Evolutionary conservation across 2,329 filamentous ascomycete genomes (phyloP).

Genomic region (Fusarium pininemorale): DNA sequence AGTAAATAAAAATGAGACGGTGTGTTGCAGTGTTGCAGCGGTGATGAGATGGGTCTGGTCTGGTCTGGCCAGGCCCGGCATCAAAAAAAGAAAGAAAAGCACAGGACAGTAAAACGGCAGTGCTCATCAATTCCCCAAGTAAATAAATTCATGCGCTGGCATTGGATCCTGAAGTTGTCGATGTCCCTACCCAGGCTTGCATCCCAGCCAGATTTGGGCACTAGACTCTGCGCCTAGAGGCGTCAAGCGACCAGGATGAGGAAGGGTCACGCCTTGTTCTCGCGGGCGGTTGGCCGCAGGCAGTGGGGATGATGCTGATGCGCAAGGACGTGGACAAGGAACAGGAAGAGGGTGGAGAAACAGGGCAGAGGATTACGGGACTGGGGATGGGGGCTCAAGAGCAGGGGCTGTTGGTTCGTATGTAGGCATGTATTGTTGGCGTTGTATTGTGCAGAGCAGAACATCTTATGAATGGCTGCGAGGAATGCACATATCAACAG

Average conservation of each 20-base stretch:
- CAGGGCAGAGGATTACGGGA: conserved; percentile 26
- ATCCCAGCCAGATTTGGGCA: background rate
- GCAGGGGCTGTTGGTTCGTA: background rate
- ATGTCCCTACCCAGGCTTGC: background rate
- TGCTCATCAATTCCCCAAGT: conserved; percentile 30
- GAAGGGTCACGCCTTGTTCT: conserved; percentile 34
- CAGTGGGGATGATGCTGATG: conserved; percentile 32
- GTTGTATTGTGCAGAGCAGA: conserved; percentile 13
- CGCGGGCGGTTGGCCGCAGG: conserved; percentile 26
- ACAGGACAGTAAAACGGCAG: conserved; percentile 33
- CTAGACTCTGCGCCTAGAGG: conserved; percentile 1
- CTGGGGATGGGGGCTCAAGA: conserved; percentile 14
- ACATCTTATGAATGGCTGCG: background rate
- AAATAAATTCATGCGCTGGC: conserved; percentile 38
- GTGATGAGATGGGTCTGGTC: conserved; percentile 24
- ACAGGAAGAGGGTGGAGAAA: conserved; percentile 30
- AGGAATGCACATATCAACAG: background rate
- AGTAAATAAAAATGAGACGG: conserved; percentile 34
- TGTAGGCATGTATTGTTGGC: background rate
- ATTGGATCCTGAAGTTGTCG: conserved; percentile 4
- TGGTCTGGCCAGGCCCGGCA: conserved; percentile 1
- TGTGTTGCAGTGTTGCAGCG: conserved; percentile 36
- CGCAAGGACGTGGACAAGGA: conserved; percentile 2
- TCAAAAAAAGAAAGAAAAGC: conserved; percentile 13
- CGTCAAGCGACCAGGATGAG: conserved; percentile 16